Conservation (phyloP, 2,329 filamentous ascomycete genomes). For the Colletotrichum sp. region DNA sequence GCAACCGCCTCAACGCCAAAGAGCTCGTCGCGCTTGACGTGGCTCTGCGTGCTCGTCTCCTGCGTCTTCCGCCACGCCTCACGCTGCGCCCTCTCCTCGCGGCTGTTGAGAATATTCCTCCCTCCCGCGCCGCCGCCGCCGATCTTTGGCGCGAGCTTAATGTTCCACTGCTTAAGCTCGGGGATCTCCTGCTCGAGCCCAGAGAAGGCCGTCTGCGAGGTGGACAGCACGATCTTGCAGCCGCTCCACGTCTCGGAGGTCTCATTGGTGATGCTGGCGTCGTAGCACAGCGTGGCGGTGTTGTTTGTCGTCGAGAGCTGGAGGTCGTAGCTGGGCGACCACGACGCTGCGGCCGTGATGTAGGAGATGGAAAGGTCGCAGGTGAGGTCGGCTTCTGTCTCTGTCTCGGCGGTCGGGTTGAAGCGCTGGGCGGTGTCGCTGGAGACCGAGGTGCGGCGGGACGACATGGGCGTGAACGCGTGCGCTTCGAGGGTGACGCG, state of each 20-base stretch:
- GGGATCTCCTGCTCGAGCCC: conserved; percentile 62
- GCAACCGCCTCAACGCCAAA: not conserved
- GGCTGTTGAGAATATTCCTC: conserved; percentile 39
- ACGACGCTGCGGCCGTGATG: conserved; percentile 61
- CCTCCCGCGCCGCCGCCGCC: not conserved
- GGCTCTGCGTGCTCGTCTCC: conserved; percentile 18
- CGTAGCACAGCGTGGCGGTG: conserved; percentile 61
- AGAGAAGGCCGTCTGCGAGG: conserved; percentile 64
- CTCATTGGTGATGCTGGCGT: conserved; percentile 65
- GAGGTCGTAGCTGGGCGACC: conserved; percentile 67
- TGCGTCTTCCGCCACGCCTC: conserved; percentile 32
- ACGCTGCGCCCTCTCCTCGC: conserved; percentile 40
- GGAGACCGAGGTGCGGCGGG: conserved; percentile 52
- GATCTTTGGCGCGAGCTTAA: conserved; percentile 48
- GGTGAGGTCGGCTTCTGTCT: conserved; percentile 20
- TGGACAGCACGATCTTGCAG: conserved; percentile 65
- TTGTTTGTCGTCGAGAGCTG: conserved; percentile 61
- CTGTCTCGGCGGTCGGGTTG: conserved; percentile 38
- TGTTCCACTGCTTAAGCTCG: conserved; percentile 58
- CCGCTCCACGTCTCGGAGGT: conserved; percentile 69
- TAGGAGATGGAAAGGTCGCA: conserved; percentile 63
- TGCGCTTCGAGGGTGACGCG: conserved; percentile 56
- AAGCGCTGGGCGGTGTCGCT: conserved; percentile 57
- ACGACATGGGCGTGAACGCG: conserved; percentile 46
- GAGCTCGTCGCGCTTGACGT: not conserved